Base-by-base conservation (phyloP, 441 rosid species). In the Gossypium lobatum region DNA sequence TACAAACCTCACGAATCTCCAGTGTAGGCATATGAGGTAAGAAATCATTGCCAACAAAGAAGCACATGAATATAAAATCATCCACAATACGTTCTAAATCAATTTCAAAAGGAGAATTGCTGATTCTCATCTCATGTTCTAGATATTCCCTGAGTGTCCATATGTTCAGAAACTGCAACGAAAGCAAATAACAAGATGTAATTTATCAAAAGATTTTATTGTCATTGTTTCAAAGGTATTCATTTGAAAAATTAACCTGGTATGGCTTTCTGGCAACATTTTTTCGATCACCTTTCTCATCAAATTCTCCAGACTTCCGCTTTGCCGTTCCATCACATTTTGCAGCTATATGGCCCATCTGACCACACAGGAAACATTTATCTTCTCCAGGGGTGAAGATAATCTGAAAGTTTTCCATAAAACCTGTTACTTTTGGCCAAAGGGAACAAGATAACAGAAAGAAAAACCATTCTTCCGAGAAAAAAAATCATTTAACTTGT, bases 21-120 rank as follows among this genome's bases (percentile, higher is more conserved):
- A 95, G 70, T 2, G 99, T 93, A 3, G 99, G 99, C 99, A 95
- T 95, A 78, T 95, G 98, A 5, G 99, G 99, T 81, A 96, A 83
- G 80, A 96, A 96, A 83, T 96, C 99, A 78, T 96, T 96, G 70
- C 99, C 99, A 76, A 95, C 98, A 72, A 95, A 95, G 85, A 95
- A 95, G 83, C 99, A 95, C 64, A 95, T 91, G 92, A 95, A 95
- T 82, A 93, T 91, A 80, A 95, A 95, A 86, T 95, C 99, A 83
- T 95, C 99, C 87, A 93, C 92, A 76, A 91, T 80, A 70, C 94
- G 83, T 80, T 95, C 99, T 18, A 93, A 64, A 81, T 95, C 85
- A 71, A 88, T 82, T 81, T 80, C 71, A 55, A 85, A 86, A 17
- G 87, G 90, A 46, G 79, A 81, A 21, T 82, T 80, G 17, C 90